Evolutionary conservation across 345 rosid genomes (phyloP), one percentile per base, ranked within the genome.

Genomic region (Conringia planisiliqua): DNA sequence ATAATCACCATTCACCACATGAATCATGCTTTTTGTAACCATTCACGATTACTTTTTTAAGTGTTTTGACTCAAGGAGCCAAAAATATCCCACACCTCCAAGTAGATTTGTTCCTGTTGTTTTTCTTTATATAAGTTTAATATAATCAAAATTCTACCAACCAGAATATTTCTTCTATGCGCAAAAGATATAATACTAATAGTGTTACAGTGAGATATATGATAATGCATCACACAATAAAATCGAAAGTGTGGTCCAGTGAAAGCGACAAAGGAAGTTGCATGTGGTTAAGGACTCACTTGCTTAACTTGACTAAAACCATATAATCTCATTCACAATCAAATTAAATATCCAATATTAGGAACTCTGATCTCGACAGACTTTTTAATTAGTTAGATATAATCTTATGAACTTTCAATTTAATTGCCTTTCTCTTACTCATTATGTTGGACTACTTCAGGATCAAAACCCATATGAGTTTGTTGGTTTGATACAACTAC

Each of bases 271-370:
- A 7, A 57, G 22, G 54, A 66, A 74, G 72, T 74, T 65, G 78
- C 78, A 74, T 74, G 66, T 66, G 71, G 72, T 57, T 56, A 44
- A 56, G 40, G 66, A 40, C 50, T 57, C 51, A 56, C 22, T 46
- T 74, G 39, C 59, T 33, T 72, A 56, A 74, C 66, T 65, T 66
- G 72, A 32, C 78, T 30, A 55, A 66, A 66, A 38, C 48, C 39
- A 65, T 24, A n/a, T 6, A 13, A 52, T 54, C 16, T 72, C 43
- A 38, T 40, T 72, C 70, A 10, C 55, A 50, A 24, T 27, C 60
- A 29, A 6, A 12, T 22, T 47, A 50, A 32, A 40, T 62, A 52
- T 62, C 35, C 54, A 10, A 17, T 39, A 4, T 30, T 46, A 35
- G 58, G 39, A 46, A 71, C 47, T 55, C 10, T 12, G 43, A 70